Base-by-base conservation (phyloP, 768 basidiomycete species). In the Phlebiopsis gigantea region DNA sequence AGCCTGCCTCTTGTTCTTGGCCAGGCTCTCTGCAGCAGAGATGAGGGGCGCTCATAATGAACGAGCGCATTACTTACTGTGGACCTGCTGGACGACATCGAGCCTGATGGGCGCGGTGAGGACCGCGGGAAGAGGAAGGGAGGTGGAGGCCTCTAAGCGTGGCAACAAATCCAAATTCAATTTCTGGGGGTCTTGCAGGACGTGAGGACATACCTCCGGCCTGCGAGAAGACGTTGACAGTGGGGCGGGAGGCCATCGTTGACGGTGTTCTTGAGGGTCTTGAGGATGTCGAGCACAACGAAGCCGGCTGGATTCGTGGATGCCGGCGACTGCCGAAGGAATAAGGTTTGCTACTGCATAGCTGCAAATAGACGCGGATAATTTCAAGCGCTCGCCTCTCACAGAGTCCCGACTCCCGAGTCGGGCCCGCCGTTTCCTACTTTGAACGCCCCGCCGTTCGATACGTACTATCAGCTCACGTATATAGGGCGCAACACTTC, bases 71-170 rank as follows among this genome's bases (percentile, higher is more conserved):
- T 69, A 84, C 92, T 78, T 73, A 98, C 97, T 99, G 90, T 98
- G 95, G 58, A 99, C 93, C 75, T 94, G 93, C 60, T 91, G 83
- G 66, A 99, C 96, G 63, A 99, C 94, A 82, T 99, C 97, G 71
- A 96, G 85, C 75, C 97, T 83, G 76, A 99, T 98, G 68, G 97
- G 96, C 39, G 96, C 97, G 67, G 93, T 95, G 69, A 99, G 79
- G 70, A 99, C 97, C 68, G 93, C 93, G 52, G 96, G 93, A 66
- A 95, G 89, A 56, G 92, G 90, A 53, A 95, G 85, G 46, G 93
- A 96, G 72, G 82, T 79, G 42, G 93, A 91, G 44, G 89, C 78
- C 82, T 93, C 91, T 90, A 63, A 9, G 46, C 34, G 28, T 15
- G 46, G 15, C n/a, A n/a, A 26, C 19, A 46, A 61, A 17, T 55